phyloP scores from a whole-genome alignment of 2,329 filamentous ascomycete genomes.

The Sporothrix sp. region DNA sequence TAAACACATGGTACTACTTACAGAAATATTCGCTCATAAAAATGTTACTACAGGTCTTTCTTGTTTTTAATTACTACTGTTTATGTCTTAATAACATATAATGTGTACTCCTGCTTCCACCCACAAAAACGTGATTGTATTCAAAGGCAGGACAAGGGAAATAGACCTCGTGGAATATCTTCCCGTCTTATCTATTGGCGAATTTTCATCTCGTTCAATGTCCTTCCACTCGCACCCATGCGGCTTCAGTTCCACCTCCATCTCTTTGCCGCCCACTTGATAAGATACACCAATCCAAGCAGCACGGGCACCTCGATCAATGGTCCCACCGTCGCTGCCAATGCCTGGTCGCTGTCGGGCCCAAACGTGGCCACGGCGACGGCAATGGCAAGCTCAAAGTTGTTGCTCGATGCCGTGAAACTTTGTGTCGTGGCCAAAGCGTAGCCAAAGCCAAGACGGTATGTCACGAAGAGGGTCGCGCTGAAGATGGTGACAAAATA shows the following conservation, averaged over 20 bases:
- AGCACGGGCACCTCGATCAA: slow-evolving; percentile 80
- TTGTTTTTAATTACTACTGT: too few relatives aligned
- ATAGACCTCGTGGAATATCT: too few relatives aligned
- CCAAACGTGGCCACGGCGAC: slow-evolving; percentile 78
- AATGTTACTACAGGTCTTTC: too few relatives aligned
- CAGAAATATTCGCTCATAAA: too few relatives aligned
- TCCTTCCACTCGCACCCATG: neutral
- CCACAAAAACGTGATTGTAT: too few relatives aligned
- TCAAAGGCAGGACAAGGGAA: too few relatives aligned
- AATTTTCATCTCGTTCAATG: neutral
- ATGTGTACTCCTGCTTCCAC: too few relatives aligned
- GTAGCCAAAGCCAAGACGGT: slow-evolving; percentile 65
- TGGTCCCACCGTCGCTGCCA: slow-evolving; percentile 75
- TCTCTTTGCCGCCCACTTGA: slow-evolving; percentile 48
- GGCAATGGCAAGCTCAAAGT: slow-evolving; percentile 86
- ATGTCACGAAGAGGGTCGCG: slow-evolving; percentile 51
- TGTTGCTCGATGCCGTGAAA: slow-evolving; percentile 85
- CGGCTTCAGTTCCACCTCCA: slow-evolving; percentile 37
- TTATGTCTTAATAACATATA: too few relatives aligned
- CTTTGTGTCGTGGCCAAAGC: slow-evolving; percentile 63
- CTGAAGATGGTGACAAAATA: slow-evolving; percentile 74
- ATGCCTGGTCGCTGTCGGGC: slow-evolving; percentile 64
- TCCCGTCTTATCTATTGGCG: too few relatives aligned
- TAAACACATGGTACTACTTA: too few relatives aligned
- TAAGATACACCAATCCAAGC: slow-evolving; percentile 64